Evolutionary conservation across 2,329 filamentous ascomycete genomes (phyloP).

Genomic region (Colletotrichum australisinense): DNA sequence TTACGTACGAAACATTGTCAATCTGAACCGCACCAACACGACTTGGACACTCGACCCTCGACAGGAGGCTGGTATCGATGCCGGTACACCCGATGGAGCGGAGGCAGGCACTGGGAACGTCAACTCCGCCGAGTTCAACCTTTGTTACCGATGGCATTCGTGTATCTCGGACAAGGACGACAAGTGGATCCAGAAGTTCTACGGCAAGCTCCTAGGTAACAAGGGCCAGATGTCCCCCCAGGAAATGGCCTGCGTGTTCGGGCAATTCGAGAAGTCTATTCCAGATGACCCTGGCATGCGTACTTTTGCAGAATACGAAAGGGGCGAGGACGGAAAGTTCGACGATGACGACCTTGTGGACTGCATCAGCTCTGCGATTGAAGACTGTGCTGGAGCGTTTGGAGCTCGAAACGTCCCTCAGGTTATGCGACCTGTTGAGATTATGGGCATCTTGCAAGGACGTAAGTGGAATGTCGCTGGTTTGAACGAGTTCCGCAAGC

Average conservation of each 20-base stretch:
- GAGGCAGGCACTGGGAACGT: slow-evolving; percentile 83
- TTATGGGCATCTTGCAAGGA: slow-evolving; percentile 82
- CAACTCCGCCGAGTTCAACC: slow-evolving; percentile 89
- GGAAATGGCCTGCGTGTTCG: slow-evolving; percentile 72
- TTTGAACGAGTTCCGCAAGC: slow-evolving; percentile 86
- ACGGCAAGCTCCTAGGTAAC: slow-evolving; percentile 68
- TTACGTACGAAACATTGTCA: slow-evolving; percentile 83
- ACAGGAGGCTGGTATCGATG: slow-evolving; percentile 70
- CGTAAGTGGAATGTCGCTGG: slow-evolving; percentile 82
- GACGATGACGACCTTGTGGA: slow-evolving; percentile 81
- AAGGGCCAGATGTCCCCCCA: slow-evolving; percentile 64
- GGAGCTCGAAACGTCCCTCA: slow-evolving; percentile 80
- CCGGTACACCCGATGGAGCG: slow-evolving; percentile 65
- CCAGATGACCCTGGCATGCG: slow-evolving; percentile 76
- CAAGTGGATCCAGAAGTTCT: slow-evolving; percentile 81
- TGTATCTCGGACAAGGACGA: slow-evolving; percentile 81
- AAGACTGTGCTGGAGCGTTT: slow-evolving; percentile 81
- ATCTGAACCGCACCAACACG: slow-evolving; percentile 75
- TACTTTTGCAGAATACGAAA: slow-evolving; percentile 73
- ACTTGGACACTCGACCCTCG: slow-evolving; percentile 80
- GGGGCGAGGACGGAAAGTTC: slow-evolving; percentile 75
- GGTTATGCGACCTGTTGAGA: slow-evolving; percentile 80
- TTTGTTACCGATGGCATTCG: slow-evolving; percentile 90
- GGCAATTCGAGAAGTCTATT: slow-evolving; percentile 70
- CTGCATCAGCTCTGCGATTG: slow-evolving; percentile 75